Evolutionary conservation across 2,329 filamentous ascomycete genomes (phyloP), one percentile per base, ranked within the genome.

Genomic region (Paecilomyces dactylethromorphus): DNA sequence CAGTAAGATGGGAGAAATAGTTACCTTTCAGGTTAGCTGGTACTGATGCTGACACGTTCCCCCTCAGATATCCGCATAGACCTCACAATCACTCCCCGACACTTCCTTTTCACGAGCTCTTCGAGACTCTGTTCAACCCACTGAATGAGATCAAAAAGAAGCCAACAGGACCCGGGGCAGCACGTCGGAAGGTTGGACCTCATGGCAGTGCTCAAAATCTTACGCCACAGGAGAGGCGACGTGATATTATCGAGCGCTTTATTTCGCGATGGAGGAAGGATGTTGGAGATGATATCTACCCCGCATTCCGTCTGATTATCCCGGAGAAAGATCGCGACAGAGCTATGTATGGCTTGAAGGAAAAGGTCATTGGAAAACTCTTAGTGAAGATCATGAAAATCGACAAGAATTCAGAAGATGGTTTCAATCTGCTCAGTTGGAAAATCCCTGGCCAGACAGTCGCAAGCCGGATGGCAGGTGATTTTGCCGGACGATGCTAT

Each of bases 371-470:
- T 60, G 93, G 88, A 10, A 96, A 92, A 70, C 78, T 97, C 21
- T 80, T 97, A n/a, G 90, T 97, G 59, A 93, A 92, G 70, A 83
- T 96, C 45, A 88, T 96, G 81, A 93, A 92, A 70, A 96, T 99
- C 67, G 88, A 92, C 77, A 90, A 88, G 67, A 87, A 92, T 66
- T 95, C 91, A 0, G 91, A 96, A 63, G 93, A 97, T 77, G 93
- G 88, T 0, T 88, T 88, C 69, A 91, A 85, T 63, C 80, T 99
- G 24, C 74, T 95, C 57, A 91, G 96, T 63, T 99, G 94, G 94
- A 97, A 96, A 74, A 78, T 95, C 0, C 93, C 92, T 0, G 89
- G 90, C 0, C 83, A 89, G 61, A 85, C 81, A 2, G 76, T 79
- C 1, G 81, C 83, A 0, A 83, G 81, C 58, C 80, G 84, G 0